phyloP scores from a whole-genome alignment of 495 filamentous ascomycete species.

The Jackrogersella minutella region DNA sequence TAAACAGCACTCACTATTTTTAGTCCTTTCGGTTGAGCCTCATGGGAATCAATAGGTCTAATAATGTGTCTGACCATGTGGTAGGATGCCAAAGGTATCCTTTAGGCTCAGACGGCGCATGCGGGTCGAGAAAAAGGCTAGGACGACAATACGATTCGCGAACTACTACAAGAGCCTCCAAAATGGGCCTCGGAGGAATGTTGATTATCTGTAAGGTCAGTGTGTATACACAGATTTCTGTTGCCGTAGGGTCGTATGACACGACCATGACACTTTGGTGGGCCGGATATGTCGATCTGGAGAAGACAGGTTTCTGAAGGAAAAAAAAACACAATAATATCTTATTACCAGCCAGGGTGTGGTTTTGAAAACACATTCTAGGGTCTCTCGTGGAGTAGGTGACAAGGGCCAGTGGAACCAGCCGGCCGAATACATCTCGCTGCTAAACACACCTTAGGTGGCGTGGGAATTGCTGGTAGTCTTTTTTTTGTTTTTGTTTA shows the following conservation, averaged over 20 bases:
- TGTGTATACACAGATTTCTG: conserved; percentile 12
- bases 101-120: conserved; percentile 10
- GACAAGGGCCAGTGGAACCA: conserved; percentile 17
- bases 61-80: conserved; percentile 29
- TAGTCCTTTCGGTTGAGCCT: conserved; percentile 33
- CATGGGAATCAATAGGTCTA: conserved; percentile 23
- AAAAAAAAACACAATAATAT: conserved; percentile 32
- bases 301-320: conserved; percentile 42
- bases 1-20: conserved; percentile 33
- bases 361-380: conserved; percentile 41
- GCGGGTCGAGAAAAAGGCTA: conserved; percentile 21
- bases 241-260: conserved; percentile 38
- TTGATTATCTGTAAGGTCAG: conserved; percentile 11
- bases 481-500: background rate
- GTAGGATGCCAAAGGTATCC: conserved; percentile 19
- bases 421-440: conserved; percentile 17
- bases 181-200: conserved; percentile 19
- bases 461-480: conserved; percentile 2
- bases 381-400: conserved; percentile 33
- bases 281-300: conserved; percentile 46
- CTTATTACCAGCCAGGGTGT: conserved; percentile 30
- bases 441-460: conserved; percentile 16
- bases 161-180: conserved; percentile 30
- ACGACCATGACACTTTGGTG: conserved; percentile 42
- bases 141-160: conserved; percentile 19